A percentile compares a stretch with the other conserved stretches of the same genome.
Evolutionary conservation across 2,329 filamentous ascomycete species (phyloP).

Genomic region (Botryotinia globosa): DNA sequence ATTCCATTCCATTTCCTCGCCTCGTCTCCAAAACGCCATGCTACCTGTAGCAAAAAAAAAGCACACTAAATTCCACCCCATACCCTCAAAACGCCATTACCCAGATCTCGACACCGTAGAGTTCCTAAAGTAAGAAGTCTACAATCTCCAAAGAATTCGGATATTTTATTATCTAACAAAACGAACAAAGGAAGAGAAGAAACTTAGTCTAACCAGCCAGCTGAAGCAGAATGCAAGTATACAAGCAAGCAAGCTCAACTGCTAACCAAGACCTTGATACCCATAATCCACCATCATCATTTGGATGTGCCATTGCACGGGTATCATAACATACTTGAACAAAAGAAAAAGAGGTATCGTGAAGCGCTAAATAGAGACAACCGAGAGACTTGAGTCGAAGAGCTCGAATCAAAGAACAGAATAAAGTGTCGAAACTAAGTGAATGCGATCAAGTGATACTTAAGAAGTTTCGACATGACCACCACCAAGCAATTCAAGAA

Average conservation of each 20-base stretch:
- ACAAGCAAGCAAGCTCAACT: neutral
- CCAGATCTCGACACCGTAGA: slow-evolving; percentile 34
- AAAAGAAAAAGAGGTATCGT: slow-evolving; percentile 33
- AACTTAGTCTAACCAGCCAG: slow-evolving; percentile 16
- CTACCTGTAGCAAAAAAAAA: neutral
- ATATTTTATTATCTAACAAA: slow-evolving; percentile 20
- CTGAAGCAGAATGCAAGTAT: neutral
- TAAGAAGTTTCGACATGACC: slow-evolving; percentile 37
- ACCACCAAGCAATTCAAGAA: slow-evolving; percentile 79
- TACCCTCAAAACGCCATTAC: slow-evolving; percentile 10
- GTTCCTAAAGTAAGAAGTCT: slow-evolving; percentile 15
- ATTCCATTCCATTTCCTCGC: neutral
- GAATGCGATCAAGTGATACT: neutral
- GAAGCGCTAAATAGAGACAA: slow-evolving; percentile 26
- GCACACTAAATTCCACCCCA: neutral
- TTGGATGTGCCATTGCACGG: slow-evolving; percentile 36
- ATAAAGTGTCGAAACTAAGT: neutral
- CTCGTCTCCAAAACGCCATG: slow-evolving; percentile 1
- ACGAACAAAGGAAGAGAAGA: slow-evolving; percentile 22
- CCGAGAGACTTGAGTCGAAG: slow-evolving; percentile 23
- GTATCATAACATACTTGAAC: slow-evolving; percentile 33
- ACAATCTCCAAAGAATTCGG: slow-evolving; percentile 32
- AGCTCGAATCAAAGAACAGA: slow-evolving; percentile 20
- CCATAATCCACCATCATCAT: slow-evolving; percentile 26
- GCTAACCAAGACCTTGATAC: slow-evolving; percentile 27